Percentiles rank a stretch among this genome's conserved stretches.
These are phyloP conservation scores for Xeromyces bisporus DNA, from an alignment of 495 filamentous ascomycete species.

Conservation along the genomic window DNA sequence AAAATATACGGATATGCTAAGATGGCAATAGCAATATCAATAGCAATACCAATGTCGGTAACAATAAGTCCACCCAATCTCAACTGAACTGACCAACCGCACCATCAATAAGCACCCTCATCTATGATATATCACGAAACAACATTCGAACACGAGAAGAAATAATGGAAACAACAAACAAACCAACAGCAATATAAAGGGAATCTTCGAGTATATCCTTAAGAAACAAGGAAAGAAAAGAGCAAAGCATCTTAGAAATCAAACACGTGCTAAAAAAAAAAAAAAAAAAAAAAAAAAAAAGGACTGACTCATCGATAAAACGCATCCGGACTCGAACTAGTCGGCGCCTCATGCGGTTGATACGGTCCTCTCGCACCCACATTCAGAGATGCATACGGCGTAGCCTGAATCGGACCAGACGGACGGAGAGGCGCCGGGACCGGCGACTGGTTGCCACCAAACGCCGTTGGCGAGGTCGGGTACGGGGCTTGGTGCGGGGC, in stretches of 20 bases:
- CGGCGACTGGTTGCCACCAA: slow-evolving; percentile 31
- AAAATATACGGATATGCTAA: too few relatives aligned
- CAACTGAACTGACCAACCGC: too few relatives aligned
- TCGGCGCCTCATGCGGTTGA: slow-evolving; percentile 20
- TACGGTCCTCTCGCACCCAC: slow-evolving; percentile 25
- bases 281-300: neutral
- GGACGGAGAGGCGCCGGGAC: slow-evolving; percentile 29
- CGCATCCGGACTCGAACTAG: slow-evolving; percentile 24
- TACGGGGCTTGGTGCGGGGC: slow-evolving; percentile 25
- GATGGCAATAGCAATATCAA: too few relatives aligned
- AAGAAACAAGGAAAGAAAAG: neutral
- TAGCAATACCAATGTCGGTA: too few relatives aligned
- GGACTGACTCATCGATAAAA: slow-evolving; percentile 22
- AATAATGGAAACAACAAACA: too few relatives aligned
- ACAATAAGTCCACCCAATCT: too few relatives aligned
- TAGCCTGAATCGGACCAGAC: slow-evolving; percentile 23
- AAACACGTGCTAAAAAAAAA: slow-evolving; percentile 17
- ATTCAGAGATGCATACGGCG: slow-evolving; percentile 25
- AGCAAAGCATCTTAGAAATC: slow-evolving; percentile 17
- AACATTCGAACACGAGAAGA: too few relatives aligned
- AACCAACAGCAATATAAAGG: slow-evolving; percentile 1
- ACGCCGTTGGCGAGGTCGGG: slow-evolving; percentile 18
- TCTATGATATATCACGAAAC: too few relatives aligned
- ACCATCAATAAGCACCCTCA: neutral
- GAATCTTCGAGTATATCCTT: too few relatives aligned